phyloP scores from a whole-genome alignment of 441 rosid species.

The Mallotus repandus region DNA sequence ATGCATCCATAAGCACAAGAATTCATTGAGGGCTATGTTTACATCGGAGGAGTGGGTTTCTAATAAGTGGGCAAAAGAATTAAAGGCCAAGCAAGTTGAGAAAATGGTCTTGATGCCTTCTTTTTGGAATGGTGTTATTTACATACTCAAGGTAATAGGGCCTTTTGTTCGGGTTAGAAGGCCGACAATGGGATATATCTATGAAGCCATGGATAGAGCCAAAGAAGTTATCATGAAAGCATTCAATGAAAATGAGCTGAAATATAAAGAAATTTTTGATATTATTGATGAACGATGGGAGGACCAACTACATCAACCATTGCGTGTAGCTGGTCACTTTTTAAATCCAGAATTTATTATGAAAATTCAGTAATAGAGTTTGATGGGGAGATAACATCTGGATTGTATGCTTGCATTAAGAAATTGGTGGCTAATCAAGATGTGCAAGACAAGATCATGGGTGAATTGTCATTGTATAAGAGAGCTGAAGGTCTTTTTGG shows the following conservation, averaged over 20 bases:
- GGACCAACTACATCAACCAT: conserved; percentile 13
- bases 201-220: conserved; percentile 15
- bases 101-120: not conserved
- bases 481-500: not conserved
- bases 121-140: too few relatives aligned
- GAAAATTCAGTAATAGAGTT: too few relatives aligned
- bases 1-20: too few relatives aligned
- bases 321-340: not conserved
- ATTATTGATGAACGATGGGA: conserved; percentile 22
- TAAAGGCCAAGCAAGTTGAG: not conserved
- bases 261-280: conserved; percentile 8
- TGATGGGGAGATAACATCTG: too few relatives aligned
- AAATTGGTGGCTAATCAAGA: too few relatives aligned
- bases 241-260: not conserved
- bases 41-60: too few relatives aligned
- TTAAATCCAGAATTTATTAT: conserved; percentile 8
- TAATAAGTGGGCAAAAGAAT: not conserved
- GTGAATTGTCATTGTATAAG: too few relatives aligned
- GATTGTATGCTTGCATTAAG: too few relatives aligned
- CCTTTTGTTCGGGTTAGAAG: not conserved
- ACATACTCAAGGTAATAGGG: not conserved
- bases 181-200: conserved; percentile 11
- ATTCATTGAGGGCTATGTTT: too few relatives aligned
- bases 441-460: too few relatives aligned
- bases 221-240: conserved; percentile 12